A percentile compares a stretch with the other conserved stretches of the same genome.
phyloP scores from a whole-genome alignment of 768 basidiomycete genomes.

The Boletellus ananas region DNA sequence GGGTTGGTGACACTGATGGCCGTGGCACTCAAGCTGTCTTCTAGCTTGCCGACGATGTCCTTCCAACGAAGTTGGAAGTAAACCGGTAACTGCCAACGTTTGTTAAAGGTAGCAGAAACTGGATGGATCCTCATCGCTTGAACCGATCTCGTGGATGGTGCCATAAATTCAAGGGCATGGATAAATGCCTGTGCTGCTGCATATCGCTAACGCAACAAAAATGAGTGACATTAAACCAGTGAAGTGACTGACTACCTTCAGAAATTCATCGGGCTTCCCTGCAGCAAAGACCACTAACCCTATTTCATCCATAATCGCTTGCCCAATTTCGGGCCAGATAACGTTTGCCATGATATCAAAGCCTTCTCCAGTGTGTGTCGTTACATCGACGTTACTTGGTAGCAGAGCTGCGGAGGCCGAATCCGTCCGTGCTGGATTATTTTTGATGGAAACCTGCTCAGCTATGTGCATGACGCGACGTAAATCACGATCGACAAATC shows the following conservation, averaged over 20 bases:
- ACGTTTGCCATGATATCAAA: constrained; percentile 88
- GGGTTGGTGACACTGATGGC: constrained; percentile 36
- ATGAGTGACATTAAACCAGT: not conserved
- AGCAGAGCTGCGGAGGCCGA: not conserved
- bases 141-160: constrained; percentile 70
- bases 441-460: constrained; percentile 58
- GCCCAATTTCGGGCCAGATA: constrained; percentile 82
- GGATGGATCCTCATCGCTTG: constrained; percentile 70
- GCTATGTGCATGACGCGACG: constrained; percentile 72
- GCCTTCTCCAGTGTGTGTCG: constrained; percentile 29
- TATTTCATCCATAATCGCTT: constrained; percentile 79
- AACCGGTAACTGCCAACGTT: constrained; percentile 92
- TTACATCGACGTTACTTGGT: constrained; percentile 1
- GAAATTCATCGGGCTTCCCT: constrained; percentile 86
- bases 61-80: constrained; percentile 98
- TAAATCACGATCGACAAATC: constrained; percentile 75
- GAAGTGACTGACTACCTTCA: constrained; percentile 53
- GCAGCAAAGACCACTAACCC: constrained; percentile 84
- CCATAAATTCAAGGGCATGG: constrained; percentile 73
- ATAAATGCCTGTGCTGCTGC: constrained; percentile 82
- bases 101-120: constrained; percentile 67
- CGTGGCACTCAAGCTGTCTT: constrained; percentile 53
- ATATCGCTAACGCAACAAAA: constrained; percentile 57
- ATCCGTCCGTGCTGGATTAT: constrained; percentile 29
- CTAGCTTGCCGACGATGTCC: constrained; percentile 77